Evolutionary conservation across 2,329 filamentous ascomycete genomes (phyloP).

Genomic region (Chaetomium olivaceum): DNA sequence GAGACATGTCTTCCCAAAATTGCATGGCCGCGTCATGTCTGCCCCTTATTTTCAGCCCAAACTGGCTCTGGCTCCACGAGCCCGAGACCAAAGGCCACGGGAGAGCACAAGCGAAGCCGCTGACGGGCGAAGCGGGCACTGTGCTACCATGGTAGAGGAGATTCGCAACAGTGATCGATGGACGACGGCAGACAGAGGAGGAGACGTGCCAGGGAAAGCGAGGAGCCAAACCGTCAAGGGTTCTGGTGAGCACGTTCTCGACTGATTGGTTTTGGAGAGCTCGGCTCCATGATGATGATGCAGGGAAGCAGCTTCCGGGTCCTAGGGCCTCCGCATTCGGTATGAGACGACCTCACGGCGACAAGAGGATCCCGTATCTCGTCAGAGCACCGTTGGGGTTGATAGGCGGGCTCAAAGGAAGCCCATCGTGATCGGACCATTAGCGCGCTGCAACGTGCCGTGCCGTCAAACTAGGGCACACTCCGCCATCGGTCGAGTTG

Average conservation of each 20-base stretch:
- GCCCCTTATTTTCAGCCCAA: background rate
- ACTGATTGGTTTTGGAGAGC: slow-evolving; percentile 30
- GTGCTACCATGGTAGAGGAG: background rate
- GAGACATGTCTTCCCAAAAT: background rate
- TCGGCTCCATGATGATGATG: slow-evolving; percentile 20
- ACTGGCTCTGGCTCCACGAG: background rate
- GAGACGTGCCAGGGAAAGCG: background rate
- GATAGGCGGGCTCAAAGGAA: background rate
- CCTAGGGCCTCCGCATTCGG: slow-evolving; percentile 12
- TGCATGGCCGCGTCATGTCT: background rate
- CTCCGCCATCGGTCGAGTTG: background rate
- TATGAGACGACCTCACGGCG: background rate
- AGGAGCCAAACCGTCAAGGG: background rate
- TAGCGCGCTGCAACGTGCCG: slow-evolving; percentile 23
- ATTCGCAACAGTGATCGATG: slow-evolving; percentile 3
- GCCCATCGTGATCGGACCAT: slow-evolving; percentile 8
- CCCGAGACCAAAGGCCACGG: background rate
- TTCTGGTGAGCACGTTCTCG: slow-evolving; percentile 31
- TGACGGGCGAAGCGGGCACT: background rate
- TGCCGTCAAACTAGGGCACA: slow-evolving; percentile 12
- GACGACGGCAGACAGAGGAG: background rate
- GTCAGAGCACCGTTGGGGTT: background rate
- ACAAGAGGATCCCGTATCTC: background rate
- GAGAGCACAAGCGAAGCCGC: slow-evolving; percentile 6
- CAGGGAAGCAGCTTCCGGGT: slow-evolving; percentile 23